phyloP scores from a whole-genome alignment of 2,329 filamentous ascomycete species.

The Colletotrichum camelliae region DNA sequence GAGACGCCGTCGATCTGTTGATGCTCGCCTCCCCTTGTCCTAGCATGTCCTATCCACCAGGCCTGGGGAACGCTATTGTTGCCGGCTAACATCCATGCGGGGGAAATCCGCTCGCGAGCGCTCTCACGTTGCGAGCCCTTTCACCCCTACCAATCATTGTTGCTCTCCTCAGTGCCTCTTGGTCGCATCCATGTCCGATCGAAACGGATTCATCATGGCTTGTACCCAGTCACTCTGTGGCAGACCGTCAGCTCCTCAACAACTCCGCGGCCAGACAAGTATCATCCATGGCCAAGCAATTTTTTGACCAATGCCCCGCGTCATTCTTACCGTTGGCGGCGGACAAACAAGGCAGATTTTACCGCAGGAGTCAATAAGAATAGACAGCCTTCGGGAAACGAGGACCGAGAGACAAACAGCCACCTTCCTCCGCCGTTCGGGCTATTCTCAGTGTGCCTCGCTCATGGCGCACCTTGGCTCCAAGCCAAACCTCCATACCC shows the following conservation, averaged over 20 bases:
- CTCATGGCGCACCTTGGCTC: conserved; percentile 18
- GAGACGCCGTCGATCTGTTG: conserved; percentile 3
- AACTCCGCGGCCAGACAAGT: conserved; percentile 3
- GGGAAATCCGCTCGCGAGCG: conserved; percentile 13
- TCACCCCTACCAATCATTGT: not conserved
- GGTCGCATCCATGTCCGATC: conserved; percentile 16
- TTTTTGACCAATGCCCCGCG: not conserved
- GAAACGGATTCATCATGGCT: conserved; percentile 7
- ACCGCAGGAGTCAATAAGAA: not conserved
- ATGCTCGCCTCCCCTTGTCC: not conserved
- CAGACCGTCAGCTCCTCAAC: conserved; percentile 5
- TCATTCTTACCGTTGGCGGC: not conserved
- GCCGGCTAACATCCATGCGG: conserved; percentile 16
- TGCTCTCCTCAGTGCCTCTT: not conserved
- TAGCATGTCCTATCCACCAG: conserved; percentile 5
- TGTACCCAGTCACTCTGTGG: not conserved
- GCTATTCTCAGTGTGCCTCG: conserved; percentile 12
- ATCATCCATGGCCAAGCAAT: conserved; percentile 4
- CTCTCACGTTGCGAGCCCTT: not conserved
- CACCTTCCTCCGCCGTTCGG: not conserved
- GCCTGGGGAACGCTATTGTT: conserved; percentile 6
- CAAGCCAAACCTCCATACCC: not conserved
- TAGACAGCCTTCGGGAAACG: not conserved
- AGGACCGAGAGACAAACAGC: not conserved
- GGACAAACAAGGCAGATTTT: not conserved